A percentile compares a stretch with the other conserved stretches of the same genome.
Conservation (phyloP, 1,284 basidiomycete species). For the Austroboletus niveus region DNA sequence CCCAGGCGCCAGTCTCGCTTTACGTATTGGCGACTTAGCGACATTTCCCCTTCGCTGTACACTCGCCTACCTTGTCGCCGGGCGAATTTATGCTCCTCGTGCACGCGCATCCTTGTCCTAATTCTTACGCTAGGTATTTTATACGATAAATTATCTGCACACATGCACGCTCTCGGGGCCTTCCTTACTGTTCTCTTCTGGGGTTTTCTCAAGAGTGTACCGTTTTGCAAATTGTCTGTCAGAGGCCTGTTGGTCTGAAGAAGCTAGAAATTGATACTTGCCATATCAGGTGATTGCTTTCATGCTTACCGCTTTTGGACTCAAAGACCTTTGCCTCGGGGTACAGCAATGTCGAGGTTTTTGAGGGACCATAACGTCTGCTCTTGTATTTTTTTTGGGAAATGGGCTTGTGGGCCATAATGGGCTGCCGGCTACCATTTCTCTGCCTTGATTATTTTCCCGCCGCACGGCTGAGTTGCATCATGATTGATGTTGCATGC, state of each 20-base stretch:
- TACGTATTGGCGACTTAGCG: conserved; percentile 30
- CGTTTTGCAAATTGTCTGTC: neutral
- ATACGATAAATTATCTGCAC: conserved; percentile 6
- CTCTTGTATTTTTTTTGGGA: conserved; percentile 28
- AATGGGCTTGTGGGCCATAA: conserved; percentile 21
- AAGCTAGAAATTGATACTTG: conserved; percentile 11
- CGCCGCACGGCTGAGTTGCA: neutral
- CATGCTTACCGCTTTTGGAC: conserved; percentile 22
- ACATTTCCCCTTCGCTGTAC: conserved; percentile 29
- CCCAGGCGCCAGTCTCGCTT: conserved; percentile 27
- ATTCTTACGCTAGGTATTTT: neutral
- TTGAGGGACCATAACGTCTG: conserved; percentile 5
- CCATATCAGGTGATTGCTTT: conserved; percentile 32
- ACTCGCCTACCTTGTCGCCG: conserved; percentile 23
- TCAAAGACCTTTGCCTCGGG: conserved; percentile 12
- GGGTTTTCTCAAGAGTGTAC: conserved; percentile 14
- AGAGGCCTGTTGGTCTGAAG: neutral
- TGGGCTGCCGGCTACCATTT: neutral
- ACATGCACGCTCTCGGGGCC: conserved; percentile 8
- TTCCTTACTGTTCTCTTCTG: conserved; percentile 11
- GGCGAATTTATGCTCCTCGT: conserved; percentile 24
- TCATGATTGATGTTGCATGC: neutral
- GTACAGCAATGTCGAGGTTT: neutral
- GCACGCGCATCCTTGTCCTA: conserved; percentile 12
- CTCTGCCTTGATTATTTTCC: conserved; percentile 19